Evolutionary conservation across 2,329 filamentous ascomycete genomes (phyloP).

Genomic region (Paraphaeosphaeria sporulosa): DNA sequence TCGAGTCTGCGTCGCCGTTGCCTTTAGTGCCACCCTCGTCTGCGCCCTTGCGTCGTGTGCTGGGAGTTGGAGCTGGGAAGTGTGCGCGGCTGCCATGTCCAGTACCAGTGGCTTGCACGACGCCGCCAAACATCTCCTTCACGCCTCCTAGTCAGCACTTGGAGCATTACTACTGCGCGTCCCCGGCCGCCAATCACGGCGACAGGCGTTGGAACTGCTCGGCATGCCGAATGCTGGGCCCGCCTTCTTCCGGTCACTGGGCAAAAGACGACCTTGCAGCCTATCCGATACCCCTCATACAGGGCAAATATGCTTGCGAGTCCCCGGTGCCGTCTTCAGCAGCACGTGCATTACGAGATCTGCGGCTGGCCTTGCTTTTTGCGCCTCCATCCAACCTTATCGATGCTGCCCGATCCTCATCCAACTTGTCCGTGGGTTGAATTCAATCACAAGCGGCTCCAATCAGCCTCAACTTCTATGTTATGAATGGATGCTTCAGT

Average conservation of each 20-base stretch:
- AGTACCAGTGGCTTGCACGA: constrained; percentile 2
- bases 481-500: background rate
- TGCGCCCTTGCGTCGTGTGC: constrained; percentile 14
- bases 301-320: constrained; percentile 17
- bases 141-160: constrained; percentile 24
- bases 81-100: background rate
- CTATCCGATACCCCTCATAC: background rate
- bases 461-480: background rate
- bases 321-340: constrained; percentile 6
- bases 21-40: background rate
- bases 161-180: constrained; percentile 22
- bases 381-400: constrained; percentile 13
- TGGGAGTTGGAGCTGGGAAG: no score
- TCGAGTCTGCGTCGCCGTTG: constrained; percentile 5
- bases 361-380: constrained; percentile 11
- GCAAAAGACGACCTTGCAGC: constrained; percentile 17
- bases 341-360: constrained; percentile 14
- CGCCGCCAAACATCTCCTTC: background rate
- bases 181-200: constrained; percentile 24
- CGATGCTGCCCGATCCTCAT: constrained; percentile 10
- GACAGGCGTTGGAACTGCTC: constrained; percentile 9
- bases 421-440: background rate
- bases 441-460: background rate
- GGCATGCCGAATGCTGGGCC: constrained; percentile 24
- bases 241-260: constrained; percentile 15